Conservation (phyloP, 441 rosid species). For the Syzygium syzygioides region DNA sequence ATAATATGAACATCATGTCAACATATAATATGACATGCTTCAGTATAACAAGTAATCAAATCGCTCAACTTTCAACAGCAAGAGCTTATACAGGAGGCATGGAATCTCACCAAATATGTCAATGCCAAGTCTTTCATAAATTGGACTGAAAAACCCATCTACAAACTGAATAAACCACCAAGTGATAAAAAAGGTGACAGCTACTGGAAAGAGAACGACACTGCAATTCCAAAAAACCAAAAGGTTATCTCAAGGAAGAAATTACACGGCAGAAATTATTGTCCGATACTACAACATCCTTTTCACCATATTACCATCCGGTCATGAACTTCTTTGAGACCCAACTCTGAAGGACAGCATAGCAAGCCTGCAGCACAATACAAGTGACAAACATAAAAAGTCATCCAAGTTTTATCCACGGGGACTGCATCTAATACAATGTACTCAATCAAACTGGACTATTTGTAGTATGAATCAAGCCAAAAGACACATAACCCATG, state of each 20-base stretch:
- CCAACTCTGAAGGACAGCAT: conserved; percentile 87
- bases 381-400: not conserved
- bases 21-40: not conserved
- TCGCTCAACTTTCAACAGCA: not conserved
- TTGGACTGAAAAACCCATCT: conserved; percentile 63
- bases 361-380: conserved; percentile 46
- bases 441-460: not conserved
- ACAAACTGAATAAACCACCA: conserved; percentile 64
- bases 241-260: not conserved
- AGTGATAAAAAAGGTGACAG: conserved; percentile 56
- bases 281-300: not conserved
- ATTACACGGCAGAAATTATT: not conserved
- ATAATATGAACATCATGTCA: not conserved
- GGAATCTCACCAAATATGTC: conserved; percentile 50
- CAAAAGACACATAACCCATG: not conserved
- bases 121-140: conserved; percentile 50
- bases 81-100: not conserved
- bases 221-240: conserved; percentile 30
- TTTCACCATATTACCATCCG: conserved; percentile 50
- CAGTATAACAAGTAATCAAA: not conserved
- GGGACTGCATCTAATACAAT: not conserved
- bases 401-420: not conserved
- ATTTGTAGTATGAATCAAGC: not conserved
- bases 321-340: conserved; percentile 89
- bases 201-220: conserved; percentile 64